These are phyloP conservation scores for Scenedesmus sp. DNA, from an alignment of 163 green algal genomes.

Conservation along the genomic window DNA sequence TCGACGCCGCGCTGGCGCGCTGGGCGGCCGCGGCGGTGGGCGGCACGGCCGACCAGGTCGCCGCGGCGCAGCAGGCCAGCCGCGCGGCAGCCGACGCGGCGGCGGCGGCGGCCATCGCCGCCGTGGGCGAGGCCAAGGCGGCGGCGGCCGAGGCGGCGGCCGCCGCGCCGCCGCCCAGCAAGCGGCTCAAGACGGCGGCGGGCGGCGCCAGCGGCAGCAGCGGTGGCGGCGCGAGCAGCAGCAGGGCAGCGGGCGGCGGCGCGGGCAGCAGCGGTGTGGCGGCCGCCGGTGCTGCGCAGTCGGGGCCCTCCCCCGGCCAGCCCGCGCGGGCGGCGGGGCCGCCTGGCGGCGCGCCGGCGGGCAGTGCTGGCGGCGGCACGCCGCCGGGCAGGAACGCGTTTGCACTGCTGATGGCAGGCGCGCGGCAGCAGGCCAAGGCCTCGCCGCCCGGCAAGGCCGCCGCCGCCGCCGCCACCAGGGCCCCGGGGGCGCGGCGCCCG, in stretches of 20 bases:
- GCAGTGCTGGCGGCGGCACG: slow-evolving; percentile 3
- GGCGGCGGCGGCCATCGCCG: too few species aligned
- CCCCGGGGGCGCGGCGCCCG: neutral
- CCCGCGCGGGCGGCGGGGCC: neutral
- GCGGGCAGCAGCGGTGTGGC: neutral
- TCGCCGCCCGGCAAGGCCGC: slow-evolving; percentile 3
- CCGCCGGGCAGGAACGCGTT: slow-evolving; percentile 27
- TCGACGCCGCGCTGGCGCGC: slow-evolving; percentile 15
- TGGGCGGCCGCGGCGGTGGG: slow-evolving; percentile 16
- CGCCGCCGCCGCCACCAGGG: too few species aligned
- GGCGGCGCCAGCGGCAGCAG: neutral
- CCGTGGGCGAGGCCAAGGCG: neutral
- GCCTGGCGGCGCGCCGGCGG: neutral
- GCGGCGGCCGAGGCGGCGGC: neutral
- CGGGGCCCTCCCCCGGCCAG: neutral
- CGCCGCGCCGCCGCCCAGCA: neutral
- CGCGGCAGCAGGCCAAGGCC: slow-evolving; percentile 8
- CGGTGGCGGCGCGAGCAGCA: neutral
- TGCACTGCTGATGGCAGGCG: slow-evolving; percentile 5
- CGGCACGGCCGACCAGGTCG: too few species aligned
- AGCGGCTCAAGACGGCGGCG: slow-evolving; percentile 7
- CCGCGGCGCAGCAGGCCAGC: too few species aligned
- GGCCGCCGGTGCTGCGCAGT: too few species aligned
- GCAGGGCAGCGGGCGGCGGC: neutral
- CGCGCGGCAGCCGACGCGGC: too few species aligned